Base-by-base conservation (phyloP, 495 filamentous ascomycete species). In the Astrothelium macrocarpum region DNA sequence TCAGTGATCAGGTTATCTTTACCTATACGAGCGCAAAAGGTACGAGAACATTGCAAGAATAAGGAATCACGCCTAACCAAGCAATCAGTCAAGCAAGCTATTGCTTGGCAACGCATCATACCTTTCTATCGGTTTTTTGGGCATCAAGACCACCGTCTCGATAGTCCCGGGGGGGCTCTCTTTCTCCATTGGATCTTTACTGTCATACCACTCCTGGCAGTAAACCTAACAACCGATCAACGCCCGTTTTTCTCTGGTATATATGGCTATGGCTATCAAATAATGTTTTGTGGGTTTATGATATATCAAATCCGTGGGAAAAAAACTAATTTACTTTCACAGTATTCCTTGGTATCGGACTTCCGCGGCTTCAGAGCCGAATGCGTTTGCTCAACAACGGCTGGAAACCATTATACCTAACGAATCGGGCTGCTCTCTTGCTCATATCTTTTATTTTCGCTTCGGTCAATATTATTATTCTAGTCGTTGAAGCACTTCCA, bases 131-230 rank as follows among this genome's bases (percentile, higher is more conserved):
- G 39, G 9, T 58, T 66, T 23, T 62, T 66, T 23, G 60, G 46
- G 9, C 20, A 32, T 10, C 32, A 39, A 31, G 32, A 64, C 42
- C 20, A 11, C 11, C 28, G 32, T 11, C 43, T 59, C 43, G 60
- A 66, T 28, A 20, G n/a, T 26, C 60, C 59, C 12, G 59, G 32
- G 28, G 63, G 65, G 5, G 65, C 25, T 18, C 53, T 67, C 18
- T 58, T 67, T 23, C 56, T 67, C 53, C 65, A 67, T 32, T 66
- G 63, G 64, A 32, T 66, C 18, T 66, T 67, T 43, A 66, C 65
- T n/a, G 32, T 65, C 34, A 62, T 65, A 25, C 43, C 42, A n/a
- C 7, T 63, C 7, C 49, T 56, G 20, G 49, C 49, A 26, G 25
- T 56, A 11, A 56, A 56, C 49, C 16, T 56, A 16, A 11, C 49